Percentiles rank a stretch among this genome's conserved stretches.
Evolutionary conservation across 2,329 filamentous ascomycete species (phyloP).

Genomic region (Colletotrichum caudatum): DNA sequence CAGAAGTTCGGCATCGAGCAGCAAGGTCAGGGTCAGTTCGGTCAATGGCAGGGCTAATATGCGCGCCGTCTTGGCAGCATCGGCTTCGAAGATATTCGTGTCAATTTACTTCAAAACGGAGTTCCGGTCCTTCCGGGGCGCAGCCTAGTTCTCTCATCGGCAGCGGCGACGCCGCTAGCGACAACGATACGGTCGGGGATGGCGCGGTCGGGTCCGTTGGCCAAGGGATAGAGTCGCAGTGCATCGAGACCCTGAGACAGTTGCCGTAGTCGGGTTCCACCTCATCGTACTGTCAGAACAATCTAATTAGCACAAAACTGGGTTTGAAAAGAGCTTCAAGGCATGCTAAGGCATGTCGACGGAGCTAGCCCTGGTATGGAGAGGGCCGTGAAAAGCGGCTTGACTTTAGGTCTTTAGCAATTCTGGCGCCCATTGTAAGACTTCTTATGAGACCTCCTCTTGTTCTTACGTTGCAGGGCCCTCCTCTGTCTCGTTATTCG

Average conservation of each 20-base stretch:
- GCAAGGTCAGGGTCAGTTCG: slow-evolving; percentile 2
- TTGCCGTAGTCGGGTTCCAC: slow-evolving; percentile 42
- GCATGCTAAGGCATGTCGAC: neutral
- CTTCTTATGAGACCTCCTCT: too few species aligned
- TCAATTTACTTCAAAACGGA: slow-evolving; percentile 18
- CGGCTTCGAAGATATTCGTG: slow-evolving; percentile 9
- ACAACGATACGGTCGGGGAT: slow-evolving; percentile 17
- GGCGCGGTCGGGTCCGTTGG: slow-evolving; percentile 3
- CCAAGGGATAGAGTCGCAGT: slow-evolving; percentile 40
- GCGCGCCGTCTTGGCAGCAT: slow-evolving; percentile 16
- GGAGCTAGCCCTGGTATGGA: neutral
- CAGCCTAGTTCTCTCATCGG: slow-evolving; percentile 36
- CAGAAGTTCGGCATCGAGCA: slow-evolving; percentile 45
- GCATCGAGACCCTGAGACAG: slow-evolving; percentile 41
- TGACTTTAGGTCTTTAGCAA: slow-evolving; percentile 42
- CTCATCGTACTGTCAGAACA: slow-evolving; percentile 40
- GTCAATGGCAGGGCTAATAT: neutral
- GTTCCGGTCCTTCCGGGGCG: slow-evolving; percentile 41
- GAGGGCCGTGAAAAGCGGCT: slow-evolving; percentile 20
- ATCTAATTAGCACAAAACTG: neutral
- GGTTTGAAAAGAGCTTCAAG: neutral
- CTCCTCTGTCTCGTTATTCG: too few species aligned
- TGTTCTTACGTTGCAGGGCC: too few species aligned
- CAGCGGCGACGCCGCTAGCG: slow-evolving; percentile 3
- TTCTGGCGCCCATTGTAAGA: slow-evolving; percentile 12